phyloP scores from a whole-genome alignment of 352 stramenopile species.

The Globisporangium radiosum region DNA sequence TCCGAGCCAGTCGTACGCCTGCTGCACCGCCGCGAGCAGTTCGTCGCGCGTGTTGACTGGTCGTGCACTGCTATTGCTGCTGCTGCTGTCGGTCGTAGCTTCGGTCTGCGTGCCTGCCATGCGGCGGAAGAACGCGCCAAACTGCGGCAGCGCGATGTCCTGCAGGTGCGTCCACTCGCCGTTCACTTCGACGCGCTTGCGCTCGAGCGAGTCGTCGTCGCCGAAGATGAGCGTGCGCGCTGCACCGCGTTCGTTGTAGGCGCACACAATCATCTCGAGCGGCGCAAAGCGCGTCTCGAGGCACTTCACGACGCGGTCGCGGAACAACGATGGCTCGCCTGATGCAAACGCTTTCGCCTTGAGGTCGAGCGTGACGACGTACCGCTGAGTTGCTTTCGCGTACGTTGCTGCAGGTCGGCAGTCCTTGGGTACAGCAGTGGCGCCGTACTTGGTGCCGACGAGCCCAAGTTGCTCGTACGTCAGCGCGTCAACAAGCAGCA shows the following conservation, averaged over 20 bases:
- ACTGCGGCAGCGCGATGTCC: slow-evolving; percentile 46
- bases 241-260: slow-evolving; percentile 57
- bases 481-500: slow-evolving; percentile 54
- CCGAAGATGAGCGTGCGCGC: slow-evolving; percentile 64
- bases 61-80: not conserved
- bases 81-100: slow-evolving; percentile 8
- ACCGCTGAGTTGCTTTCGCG: slow-evolving; percentile 32
- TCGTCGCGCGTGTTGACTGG: slow-evolving; percentile 4
- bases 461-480: slow-evolving; percentile 73
- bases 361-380: slow-evolving; percentile 57
- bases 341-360: slow-evolving; percentile 30
- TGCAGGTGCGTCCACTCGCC: slow-evolving; percentile 28
- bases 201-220: slow-evolving; percentile 54
- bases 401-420: slow-evolving; percentile 16
- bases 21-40: slow-evolving; percentile 33
- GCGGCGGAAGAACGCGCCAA: slow-evolving; percentile 29
- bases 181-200: slow-evolving; percentile 60
- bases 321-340: slow-evolving; percentile 7
- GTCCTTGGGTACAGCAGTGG: slow-evolving; percentile 14
- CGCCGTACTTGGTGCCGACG: slow-evolving; percentile 56
- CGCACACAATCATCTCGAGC: slow-evolving; percentile 69
- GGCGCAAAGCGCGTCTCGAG: slow-evolving; percentile 44
- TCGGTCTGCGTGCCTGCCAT: slow-evolving; percentile 5
- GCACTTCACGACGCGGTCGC: slow-evolving; percentile 36
- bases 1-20: slow-evolving; percentile 73